Base-by-base conservation (phyloP, 2,329 filamentous ascomycete genomes). In the Aspergillus persii region DNA sequence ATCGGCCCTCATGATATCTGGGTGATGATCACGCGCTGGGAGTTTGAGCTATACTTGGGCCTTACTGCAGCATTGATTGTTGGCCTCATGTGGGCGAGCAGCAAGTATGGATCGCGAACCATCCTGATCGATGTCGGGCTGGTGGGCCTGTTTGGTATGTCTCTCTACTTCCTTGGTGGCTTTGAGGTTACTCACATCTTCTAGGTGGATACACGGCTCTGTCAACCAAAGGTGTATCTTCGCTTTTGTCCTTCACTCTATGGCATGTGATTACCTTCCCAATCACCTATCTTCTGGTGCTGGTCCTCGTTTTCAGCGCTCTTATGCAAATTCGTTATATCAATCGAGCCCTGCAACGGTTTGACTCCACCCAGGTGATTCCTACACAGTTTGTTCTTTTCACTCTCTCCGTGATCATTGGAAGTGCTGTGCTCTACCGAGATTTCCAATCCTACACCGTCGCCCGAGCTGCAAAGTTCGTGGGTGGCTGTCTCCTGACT, bases 301-400 rank as follows among this genome's bases (percentile, higher is more conserved):
- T 89, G 53, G 83, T 98, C 52, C 83, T 99, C 29, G 82, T 95
- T 18, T 84, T 81, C 50, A 98, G 94, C 1, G 95, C 95, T 6
- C 81, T 99, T 60, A 92, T 98, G 89, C 95, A 99, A 77, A 94
- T 99, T 68, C 94, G 92, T 72, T 99, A 98, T 72, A 85, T 99
- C 73, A 99, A 98, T 78, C 90, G 86, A 54, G 88, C 89, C 1
- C 81, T 99, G 54, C 93, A 97, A 73, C 87, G 91, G 50, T 99
- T 98, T 79, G 92, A 97, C 75, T 96, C 95, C 6, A 99, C 95
- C 0, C 92, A 97, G 74, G 95, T 99, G 66, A 99, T 99, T 63
- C 95, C 95, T 0, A 95, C 95, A 12, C 95, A 99, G 71, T 99
- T 99, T 68, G 95, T 99, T 53, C 85, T 96, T 63, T 99, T 99